These are phyloP conservation scores for Ogataea dorogensis DNA, from an alignment of 805 yeast species.

Conservation along the genomic window DNA sequence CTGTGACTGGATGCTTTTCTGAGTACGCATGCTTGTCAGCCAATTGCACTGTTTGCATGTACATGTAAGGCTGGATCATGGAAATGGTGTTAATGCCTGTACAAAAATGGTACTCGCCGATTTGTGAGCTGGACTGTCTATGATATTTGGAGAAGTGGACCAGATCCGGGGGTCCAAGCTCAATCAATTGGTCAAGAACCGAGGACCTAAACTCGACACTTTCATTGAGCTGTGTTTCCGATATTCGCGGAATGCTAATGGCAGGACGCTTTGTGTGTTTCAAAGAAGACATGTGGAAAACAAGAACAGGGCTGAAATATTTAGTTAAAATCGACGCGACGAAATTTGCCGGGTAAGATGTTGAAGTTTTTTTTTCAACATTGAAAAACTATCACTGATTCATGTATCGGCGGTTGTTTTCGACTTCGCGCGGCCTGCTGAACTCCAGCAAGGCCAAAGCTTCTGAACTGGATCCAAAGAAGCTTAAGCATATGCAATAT, in stretches of 20 bases:
- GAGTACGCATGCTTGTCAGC: constrained; percentile 33
- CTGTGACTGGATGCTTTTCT: constrained; percentile 35
- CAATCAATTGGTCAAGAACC: constrained; percentile 41
- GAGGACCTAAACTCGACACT: constrained; percentile 51
- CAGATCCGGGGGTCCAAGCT: constrained; percentile 77
- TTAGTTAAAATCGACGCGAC: constrained; percentile 11
- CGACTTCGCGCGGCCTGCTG: constrained; percentile 10
- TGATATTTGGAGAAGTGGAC: constrained; percentile 51
- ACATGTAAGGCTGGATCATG: constrained; percentile 54
- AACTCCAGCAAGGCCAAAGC: constrained; percentile 4
- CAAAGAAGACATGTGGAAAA: constrained; percentile 2
- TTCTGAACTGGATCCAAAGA: constrained; percentile 25
- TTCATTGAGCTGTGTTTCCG: constrained; percentile 50
- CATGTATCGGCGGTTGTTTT: constrained; percentile 15
- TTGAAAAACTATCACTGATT: background rate
- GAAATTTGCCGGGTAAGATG: constrained; percentile 8
- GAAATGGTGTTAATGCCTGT: constrained; percentile 54
- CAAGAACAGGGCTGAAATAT: background rate
- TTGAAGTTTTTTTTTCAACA: constrained; percentile 2
- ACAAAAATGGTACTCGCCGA: constrained; percentile 53
- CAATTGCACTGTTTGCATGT: constrained; percentile 44
- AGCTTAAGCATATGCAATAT: constrained; percentile 46
- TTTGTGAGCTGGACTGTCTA: constrained; percentile 43
- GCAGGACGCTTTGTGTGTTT: constrained; percentile 18
- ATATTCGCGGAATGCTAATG: constrained; percentile 34